Conservation (phyloP, 2,329 filamentous ascomycete genomes). For the Fusarium haematococcum region DNA sequence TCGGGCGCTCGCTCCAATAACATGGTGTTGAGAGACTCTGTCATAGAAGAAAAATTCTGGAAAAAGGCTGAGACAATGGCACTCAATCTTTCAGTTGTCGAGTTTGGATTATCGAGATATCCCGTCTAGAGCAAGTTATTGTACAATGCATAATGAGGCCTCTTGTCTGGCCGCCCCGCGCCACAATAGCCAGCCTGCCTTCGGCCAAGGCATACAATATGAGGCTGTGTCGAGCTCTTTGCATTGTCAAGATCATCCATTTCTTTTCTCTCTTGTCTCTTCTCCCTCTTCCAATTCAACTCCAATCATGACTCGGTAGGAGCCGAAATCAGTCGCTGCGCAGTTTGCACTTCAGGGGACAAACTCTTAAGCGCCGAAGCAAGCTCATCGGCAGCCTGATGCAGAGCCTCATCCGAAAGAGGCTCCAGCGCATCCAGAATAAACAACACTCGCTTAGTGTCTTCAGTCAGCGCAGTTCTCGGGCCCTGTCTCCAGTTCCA, state of each 20-base stretch:
- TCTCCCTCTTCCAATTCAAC: no score
- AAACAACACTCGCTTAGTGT: constrained; percentile 5
- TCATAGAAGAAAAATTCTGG: neutral
- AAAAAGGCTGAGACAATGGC: neutral
- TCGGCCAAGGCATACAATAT: neutral
- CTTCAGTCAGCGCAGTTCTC: constrained; percentile 21
- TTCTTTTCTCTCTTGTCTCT: neutral
- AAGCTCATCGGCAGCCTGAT: constrained; percentile 5
- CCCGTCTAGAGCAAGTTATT: neutral
- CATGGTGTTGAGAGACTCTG: neutral
- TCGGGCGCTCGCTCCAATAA: neutral
- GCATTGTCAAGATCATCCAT: neutral
- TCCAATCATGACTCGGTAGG: neutral
- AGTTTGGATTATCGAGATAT: no score
- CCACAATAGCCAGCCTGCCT: neutral
- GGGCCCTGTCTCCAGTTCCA: constrained; percentile 38
- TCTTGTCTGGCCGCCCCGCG: neutral
- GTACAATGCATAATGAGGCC: neutral
- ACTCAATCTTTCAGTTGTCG: neutral
- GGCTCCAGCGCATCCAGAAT: constrained; percentile 13
- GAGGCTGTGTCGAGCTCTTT: neutral
- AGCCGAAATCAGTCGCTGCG: neutral
- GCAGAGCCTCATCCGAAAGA: constrained; percentile 1
- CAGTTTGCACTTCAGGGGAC: neutral
- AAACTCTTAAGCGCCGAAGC: neutral